Percentiles rank a stretch among this genome's conserved stretches.
Conservation (phyloP, 768 basidiomycete genomes). For the Leccinellum albellum region DNA sequence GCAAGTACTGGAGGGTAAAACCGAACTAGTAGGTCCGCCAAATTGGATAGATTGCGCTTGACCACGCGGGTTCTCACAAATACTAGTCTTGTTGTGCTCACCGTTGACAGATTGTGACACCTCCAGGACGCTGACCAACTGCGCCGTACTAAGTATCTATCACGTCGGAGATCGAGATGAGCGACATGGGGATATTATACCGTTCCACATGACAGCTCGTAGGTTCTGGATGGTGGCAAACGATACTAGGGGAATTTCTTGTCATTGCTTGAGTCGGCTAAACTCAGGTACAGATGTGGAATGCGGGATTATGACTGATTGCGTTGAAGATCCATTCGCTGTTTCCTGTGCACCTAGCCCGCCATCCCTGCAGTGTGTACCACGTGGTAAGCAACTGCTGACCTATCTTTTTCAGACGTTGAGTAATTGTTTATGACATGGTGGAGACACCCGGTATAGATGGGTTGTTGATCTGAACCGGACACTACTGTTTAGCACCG, state of each 20-base stretch:
- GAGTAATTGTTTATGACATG: neutral
- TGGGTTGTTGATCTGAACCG: neutral
- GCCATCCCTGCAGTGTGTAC: neutral
- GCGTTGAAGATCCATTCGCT: neutral
- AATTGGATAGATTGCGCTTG: neutral
- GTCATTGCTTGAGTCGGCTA: neutral
- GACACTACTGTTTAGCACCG: neutral
- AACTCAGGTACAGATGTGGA: neutral
- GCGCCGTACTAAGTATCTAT: neutral
- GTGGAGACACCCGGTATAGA: neutral
- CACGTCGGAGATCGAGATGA: neutral
- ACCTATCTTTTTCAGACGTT: neutral
- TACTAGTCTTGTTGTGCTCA: neutral
- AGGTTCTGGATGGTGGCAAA: neutral
- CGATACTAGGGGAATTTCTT: neutral
- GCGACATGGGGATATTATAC: neutral
- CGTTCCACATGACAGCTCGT: neutral
- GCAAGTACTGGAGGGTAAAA: neutral
- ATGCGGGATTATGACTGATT: neutral
- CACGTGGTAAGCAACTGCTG: neutral
- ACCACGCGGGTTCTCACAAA: neutral
- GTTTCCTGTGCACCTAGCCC: neutral
- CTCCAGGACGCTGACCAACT: neutral
- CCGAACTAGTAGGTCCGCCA: neutral
- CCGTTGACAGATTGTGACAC: neutral